A percentile compares a stretch with the other conserved stretches of the same genome.
These are phyloP conservation scores for Yamadazyma olivae DNA, from an alignment of 805 yeast species.

Conservation along the genomic window DNA sequence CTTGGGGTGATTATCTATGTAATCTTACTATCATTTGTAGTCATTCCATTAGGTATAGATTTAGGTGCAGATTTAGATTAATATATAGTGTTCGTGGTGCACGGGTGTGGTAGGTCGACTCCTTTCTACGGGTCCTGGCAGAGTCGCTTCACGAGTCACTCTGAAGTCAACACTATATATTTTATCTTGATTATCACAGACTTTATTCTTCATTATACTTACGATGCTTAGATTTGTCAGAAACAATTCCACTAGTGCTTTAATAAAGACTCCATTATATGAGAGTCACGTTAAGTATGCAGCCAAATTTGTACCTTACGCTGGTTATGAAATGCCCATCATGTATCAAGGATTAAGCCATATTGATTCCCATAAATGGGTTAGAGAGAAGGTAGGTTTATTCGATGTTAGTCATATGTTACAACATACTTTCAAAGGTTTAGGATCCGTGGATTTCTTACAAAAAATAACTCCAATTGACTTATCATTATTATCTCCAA, in stretches of 20 bases:
- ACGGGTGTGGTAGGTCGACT: no score
- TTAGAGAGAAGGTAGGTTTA: constrained; percentile 79
- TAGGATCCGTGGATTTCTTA: constrained; percentile 62
- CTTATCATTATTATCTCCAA: constrained; percentile 51
- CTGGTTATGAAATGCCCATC: constrained; percentile 96
- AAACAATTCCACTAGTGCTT: constrained; percentile 17
- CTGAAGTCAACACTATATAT: no score
- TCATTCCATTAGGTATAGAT: constrained; percentile 4
- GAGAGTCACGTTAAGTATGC: constrained; percentile 75
- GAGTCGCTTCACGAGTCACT: no score
- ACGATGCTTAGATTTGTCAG: constrained; percentile 17
- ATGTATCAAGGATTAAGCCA: constrained; percentile 81
- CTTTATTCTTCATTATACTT: no score
- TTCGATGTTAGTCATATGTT: constrained; percentile 98
- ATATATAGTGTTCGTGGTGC: no score
- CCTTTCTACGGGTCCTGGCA: no score
- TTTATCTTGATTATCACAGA: no score
- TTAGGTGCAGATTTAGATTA: no score
- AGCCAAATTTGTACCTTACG: constrained; percentile 93
- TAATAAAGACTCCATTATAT: constrained; percentile 73
- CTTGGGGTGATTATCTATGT: constrained; percentile 3
- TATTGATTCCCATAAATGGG: constrained; percentile 94
- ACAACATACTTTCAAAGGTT: constrained; percentile 78
- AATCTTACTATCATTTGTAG: constrained; percentile 3
- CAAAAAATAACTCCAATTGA: constrained; percentile 90